Evolutionary conservation across 768 basidiomycete species (phyloP).

Genomic region (Mrakia blollopis): DNA sequence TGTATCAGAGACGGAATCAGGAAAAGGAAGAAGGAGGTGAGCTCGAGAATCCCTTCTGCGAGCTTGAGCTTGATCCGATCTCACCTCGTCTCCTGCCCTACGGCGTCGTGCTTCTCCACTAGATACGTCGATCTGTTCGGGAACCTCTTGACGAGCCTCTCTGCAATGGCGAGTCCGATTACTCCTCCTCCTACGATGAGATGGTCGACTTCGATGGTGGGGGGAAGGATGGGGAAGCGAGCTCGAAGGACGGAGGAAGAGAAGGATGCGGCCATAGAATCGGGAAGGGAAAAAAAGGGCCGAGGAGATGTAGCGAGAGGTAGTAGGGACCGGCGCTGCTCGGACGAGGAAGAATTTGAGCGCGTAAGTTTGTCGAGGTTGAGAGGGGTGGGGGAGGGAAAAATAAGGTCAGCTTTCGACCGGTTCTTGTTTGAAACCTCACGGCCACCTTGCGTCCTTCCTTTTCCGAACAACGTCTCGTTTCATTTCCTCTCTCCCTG

Average conservation of each 20-base stretch:
- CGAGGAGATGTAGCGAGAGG: too few species aligned
- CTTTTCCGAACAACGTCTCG: too few species aligned
- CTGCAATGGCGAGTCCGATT: conserved; percentile 79
- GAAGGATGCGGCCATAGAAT: neutral
- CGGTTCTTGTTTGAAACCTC: too few species aligned
- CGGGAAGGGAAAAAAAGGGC: too few species aligned
- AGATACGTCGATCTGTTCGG: conserved; percentile 68
- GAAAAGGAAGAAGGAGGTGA: neutral
- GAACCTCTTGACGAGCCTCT: conserved; percentile 61
- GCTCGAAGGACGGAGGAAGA: conserved; percentile 33
- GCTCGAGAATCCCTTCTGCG: neutral
- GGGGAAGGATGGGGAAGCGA: neutral
- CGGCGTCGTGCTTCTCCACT: conserved; percentile 66
- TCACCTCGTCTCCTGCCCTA: conserved; percentile 81
- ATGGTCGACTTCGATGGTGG: conserved; percentile 60
- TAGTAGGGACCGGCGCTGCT: too few species aligned
- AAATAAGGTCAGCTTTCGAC: too few species aligned
- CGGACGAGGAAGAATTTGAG: too few species aligned
- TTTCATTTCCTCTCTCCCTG: too few species aligned
- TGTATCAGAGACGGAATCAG: neutral
- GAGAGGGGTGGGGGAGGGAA: too few species aligned
- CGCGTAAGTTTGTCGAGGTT: too few species aligned
- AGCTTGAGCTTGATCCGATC: conserved; percentile 7
- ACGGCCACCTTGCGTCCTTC: too few species aligned
- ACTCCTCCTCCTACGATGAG: conserved; percentile 84